Evolutionary conservation across 176 grass and related monocot genomes (phyloP), one percentile per base, ranked within the genome.

Genomic region (Oryza rufipogon): DNA sequence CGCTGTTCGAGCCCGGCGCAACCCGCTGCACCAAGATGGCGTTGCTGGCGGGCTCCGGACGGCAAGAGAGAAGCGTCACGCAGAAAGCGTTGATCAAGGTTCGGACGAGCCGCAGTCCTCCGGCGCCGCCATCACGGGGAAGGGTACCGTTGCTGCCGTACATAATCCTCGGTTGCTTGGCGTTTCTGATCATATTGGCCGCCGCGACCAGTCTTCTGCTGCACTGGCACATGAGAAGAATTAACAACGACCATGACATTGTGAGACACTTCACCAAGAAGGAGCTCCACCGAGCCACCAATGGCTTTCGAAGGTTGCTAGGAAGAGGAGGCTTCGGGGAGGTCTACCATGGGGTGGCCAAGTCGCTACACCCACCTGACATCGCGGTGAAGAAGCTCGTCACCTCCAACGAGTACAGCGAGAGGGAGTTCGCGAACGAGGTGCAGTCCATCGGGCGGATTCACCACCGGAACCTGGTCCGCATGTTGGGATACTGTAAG

Each of bases 251-350:
- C 3, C 20, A 28, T 28, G 26, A 28, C 26, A 28, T 28, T 28
- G 28, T 82, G 41, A 71, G 73, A 70, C 17, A 52, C 2, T 88
- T 88, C 80, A 83, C 30, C 22, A 51, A 66, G 10, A 88, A 78
- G 54, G 80, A 88, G 73, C 86, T 87, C 0, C 9, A 83, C 42
- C 3, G 8, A 0, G 86, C 74, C 52, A 88, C 86, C 41, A 54
- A 88, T 13, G 79, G 86, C 73, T 88, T 88, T 30, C 11, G 48
- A 42, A 65, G 77, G 9, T 28, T 88, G 2, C 66, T 88, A 0
- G 86, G 86, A 1, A 83, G 42, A 83, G 80, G 86, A 12, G 66
- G 86, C 86, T 88, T 88, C 65, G 80, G 79, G 2, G 86, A 88
- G 66, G 86, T 77, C 0, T 87, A 82, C 38, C 0, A 48, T 26